These are phyloP conservation scores for Phytophthora uliginosa DNA, from an alignment of 352 stramenopile genomes.

Conservation along the genomic window DNA sequence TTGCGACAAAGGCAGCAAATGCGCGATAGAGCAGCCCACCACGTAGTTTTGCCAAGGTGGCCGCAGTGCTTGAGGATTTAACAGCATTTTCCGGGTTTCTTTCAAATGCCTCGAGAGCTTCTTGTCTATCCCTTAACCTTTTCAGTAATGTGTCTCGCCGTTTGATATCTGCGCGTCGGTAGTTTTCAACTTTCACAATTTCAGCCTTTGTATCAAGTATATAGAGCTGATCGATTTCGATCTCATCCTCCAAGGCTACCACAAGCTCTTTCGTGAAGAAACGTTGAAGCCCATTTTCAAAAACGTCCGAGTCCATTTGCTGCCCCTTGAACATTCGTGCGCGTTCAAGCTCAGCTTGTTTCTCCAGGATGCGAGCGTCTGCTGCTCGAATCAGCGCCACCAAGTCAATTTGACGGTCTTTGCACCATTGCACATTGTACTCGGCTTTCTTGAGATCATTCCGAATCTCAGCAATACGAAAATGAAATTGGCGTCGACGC, in stretches of 20 bases:
- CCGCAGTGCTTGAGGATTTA: slow-evolving; percentile 18
- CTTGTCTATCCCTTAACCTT: slow-evolving; percentile 51
- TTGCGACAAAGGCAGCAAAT: slow-evolving; percentile 62
- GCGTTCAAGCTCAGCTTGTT: slow-evolving; percentile 81
- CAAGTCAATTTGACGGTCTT: slow-evolving; percentile 73
- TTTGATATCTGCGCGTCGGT: slow-evolving; percentile 68
- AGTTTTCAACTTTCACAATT: slow-evolving; percentile 78
- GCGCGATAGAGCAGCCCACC: slow-evolving; percentile 53
- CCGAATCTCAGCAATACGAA: slow-evolving; percentile 70
- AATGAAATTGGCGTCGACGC: slow-evolving; percentile 80
- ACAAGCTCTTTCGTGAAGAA: slow-evolving; percentile 87
- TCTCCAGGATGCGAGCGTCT: slow-evolving; percentile 79
- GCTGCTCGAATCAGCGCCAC: slow-evolving; percentile 75
- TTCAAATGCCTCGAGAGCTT: slow-evolving; percentile 64
- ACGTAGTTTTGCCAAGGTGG: slow-evolving; percentile 49
- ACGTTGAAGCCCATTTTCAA: slow-evolving; percentile 74
- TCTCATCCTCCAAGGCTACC: slow-evolving; percentile 79
- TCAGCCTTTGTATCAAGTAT: slow-evolving; percentile 84
- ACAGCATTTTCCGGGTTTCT: slow-evolving; percentile 32
- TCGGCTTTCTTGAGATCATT: slow-evolving; percentile 64
- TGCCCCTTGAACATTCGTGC: slow-evolving; percentile 71
- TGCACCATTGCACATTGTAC: slow-evolving; percentile 87
- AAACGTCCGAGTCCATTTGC: slow-evolving; percentile 86
- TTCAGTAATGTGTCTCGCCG: slow-evolving; percentile 38
- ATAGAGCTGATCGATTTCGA: slow-evolving; percentile 89